Evolutionary conservation across 495 filamentous ascomycete species (phyloP), one percentile per base, ranked within the genome.

Genomic region (Neurospora sp.): DNA sequence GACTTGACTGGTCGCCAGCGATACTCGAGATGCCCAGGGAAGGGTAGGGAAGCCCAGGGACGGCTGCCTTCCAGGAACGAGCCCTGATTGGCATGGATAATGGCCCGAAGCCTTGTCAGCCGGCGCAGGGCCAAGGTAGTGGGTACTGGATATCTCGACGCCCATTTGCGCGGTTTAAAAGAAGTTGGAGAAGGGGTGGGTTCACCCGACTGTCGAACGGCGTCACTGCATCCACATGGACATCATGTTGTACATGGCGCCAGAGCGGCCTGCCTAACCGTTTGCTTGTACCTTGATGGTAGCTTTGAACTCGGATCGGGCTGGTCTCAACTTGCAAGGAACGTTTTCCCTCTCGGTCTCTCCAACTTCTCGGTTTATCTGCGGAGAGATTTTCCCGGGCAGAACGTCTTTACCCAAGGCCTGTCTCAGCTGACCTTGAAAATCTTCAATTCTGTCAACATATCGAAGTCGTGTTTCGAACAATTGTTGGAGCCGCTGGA

Each of bases 81-180:
- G 48, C 72, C 71, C 44, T 76, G 77, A 77, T 75, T 79, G 76
- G 78, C 76, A 75, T 78, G 78, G 78, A 40, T 78, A 75, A 75
- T 79, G 74, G 54, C 54, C 54, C 12, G 18, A 72, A 54, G 37
- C 40, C 41, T 71, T 71, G 46, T 71, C 70, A 74, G 70, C 54
- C 59, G 71, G 27, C 39, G 42, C 18, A 69, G 69, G 40, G 71
- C 71, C 76, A 74, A 73, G 75, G 70, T 44, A 59, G 77, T 78
- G 79, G 79, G 54, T 9, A 75, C 20, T 71, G 69, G 71, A 27
- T 69, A 69, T 74, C 69, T 46, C 41, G 69, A 44, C 35, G 72
- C 74, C 73, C 76, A 80, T 79, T 80, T 79, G 78, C 72, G 79
- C 79, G 78, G 79, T 72, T 80, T 72, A 74, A 80, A 78, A 72